Evolutionary conservation across 1,139 yeast genomes (phyloP), one percentile per base, ranked within the genome.

Genomic region (Saccharomyces hybrid): DNA sequence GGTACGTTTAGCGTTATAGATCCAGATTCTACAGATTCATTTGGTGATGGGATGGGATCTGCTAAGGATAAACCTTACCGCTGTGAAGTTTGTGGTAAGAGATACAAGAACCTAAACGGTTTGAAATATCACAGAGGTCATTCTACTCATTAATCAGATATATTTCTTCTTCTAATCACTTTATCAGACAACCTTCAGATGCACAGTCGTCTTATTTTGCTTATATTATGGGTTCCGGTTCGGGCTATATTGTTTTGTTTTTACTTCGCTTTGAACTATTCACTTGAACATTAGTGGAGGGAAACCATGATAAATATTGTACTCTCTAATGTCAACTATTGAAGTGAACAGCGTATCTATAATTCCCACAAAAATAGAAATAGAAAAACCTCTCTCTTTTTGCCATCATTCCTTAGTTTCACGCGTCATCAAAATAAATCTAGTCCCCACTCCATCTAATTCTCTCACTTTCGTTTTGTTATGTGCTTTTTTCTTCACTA

Each of bases 11-110:
- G 93, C 51, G 90, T 93, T 48, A 87, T 93, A 59, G 97, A 93
- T 71, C 99, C 99, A 7, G 89, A 88, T 65, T 84, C 91, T 48
- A 89, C 89, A 67, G 52, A 50, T 50, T 96, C 97, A 7, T 88
- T 88, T 69, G 53, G 53, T 28, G 97, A 91, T 70, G 96, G 96
- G 6, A 83, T 86, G 62, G 96, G 93, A 41, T 82, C 90, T 80
- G 99, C 93, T 71, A 90, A 89, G 76, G 99, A 93, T 75, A 95
- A 95, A 74, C 99, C 99, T 38, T 93, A 93, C 71, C 80, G 97
- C 67, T 93, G 99, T 74, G 98, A 93, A 72, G 97, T 93, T 50
- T 93, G 99, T 73, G 98, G 98, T 55, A 95, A 93, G 74, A 78
- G 99, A 56, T 93, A 93, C 75, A 93, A 95, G 78, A 93, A 93